Evolutionary conservation across 1,284 basidiomycete genomes (phyloP).

Genomic region (Pterulicium gracile): DNA sequence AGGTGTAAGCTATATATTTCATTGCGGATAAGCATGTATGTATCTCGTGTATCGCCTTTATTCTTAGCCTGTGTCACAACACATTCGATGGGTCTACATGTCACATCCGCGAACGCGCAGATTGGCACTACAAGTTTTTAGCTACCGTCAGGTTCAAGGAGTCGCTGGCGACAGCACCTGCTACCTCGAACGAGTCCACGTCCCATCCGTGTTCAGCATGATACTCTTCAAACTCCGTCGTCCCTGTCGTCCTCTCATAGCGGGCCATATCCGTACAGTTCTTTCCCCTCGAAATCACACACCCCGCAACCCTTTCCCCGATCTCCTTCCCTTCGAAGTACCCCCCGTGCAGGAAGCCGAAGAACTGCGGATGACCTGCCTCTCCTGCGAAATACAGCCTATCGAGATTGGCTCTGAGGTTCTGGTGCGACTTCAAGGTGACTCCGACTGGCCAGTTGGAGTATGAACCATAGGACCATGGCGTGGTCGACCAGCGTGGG

Average conservation of each 20-base stretch:
- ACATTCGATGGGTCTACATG: no score
- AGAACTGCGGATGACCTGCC: constrained; percentile 47
- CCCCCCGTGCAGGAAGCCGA: constrained; percentile 20
- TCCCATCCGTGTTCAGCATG: not conserved
- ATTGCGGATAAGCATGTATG: no score
- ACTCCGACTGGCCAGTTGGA: constrained; percentile 61
- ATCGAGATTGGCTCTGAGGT: constrained; percentile 45
- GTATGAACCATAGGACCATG: constrained; percentile 54
- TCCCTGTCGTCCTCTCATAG: not conserved
- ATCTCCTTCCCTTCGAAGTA: not conserved
- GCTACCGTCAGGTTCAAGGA: no score
- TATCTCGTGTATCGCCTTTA: no score
- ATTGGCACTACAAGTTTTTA: no score
- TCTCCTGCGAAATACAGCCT: constrained; percentile 58
- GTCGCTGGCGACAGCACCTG: no score
- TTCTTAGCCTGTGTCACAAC: no score
- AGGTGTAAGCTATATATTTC: no score
- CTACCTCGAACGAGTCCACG: no score
- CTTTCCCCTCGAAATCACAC: not conserved
- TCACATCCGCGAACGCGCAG: no score
- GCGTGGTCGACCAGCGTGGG: constrained; percentile 44
- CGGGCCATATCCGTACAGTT: not conserved
- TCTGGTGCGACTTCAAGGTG: constrained; percentile 38
- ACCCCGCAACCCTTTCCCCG: not conserved
- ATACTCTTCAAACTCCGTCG: not conserved